Percentiles rank a stretch among this genome's conserved stretches.
phyloP scores from a whole-genome alignment of 2,329 filamentous ascomycete species.

The Xylaria sp. region DNA sequence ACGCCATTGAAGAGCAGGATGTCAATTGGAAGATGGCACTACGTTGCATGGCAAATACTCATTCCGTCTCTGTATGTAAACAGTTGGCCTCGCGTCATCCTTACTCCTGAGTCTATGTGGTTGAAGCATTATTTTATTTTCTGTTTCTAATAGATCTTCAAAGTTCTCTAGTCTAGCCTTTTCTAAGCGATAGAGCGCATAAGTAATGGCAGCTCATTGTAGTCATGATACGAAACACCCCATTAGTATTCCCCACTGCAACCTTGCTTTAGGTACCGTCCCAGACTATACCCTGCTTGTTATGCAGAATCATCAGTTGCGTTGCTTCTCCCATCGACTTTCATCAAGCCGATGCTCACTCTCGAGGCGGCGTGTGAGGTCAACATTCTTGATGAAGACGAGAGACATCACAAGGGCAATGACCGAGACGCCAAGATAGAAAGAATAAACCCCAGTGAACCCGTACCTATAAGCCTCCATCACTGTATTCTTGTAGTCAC shows the following conservation, averaged over 20 bases:
- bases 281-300: neutral
- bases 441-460: constrained; percentile 40
- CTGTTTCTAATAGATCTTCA: no score
- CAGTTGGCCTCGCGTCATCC: neutral
- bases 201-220: neutral
- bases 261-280: neutral
- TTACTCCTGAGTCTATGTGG: neutral
- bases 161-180: neutral
- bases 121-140: neutral
- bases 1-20: neutral
- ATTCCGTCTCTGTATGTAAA: neutral
- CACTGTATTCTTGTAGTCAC: constrained; percentile 33
- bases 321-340: constrained; percentile 31
- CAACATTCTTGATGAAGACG: constrained; percentile 42
- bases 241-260: constrained; percentile 1
- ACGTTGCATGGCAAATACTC: no score
- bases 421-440: constrained; percentile 41
- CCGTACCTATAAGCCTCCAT: constrained; percentile 43
- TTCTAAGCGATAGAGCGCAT: neutral
- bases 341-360: constrained; percentile 43
- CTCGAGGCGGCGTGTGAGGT: constrained; percentile 40
- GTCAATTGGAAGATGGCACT: no score
- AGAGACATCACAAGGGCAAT: constrained; percentile 37
- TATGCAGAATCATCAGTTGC: neutral
- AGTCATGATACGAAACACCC: neutral